Evolutionary conservation across 164 flowering plant species (phyloP).

Genomic region (Amborella trichopoda): DNA sequence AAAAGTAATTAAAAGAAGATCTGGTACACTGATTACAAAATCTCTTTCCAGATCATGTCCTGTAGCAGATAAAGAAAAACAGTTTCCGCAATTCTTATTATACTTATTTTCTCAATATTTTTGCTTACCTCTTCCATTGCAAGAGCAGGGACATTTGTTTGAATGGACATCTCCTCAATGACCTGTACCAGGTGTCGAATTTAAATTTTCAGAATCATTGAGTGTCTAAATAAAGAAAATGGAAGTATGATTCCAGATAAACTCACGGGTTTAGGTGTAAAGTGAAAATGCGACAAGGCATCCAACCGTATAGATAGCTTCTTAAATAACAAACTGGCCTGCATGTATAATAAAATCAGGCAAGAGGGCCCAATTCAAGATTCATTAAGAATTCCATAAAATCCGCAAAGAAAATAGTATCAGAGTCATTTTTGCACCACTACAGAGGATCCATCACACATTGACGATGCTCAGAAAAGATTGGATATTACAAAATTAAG

Average conservation of each 20-base stretch:
- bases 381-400: too few species aligned
- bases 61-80: neutral
- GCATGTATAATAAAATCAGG: constrained; percentile 8
- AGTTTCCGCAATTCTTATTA: neutral
- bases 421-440: too few species aligned
- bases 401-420: too few species aligned
- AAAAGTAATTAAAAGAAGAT: too few species aligned
- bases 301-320: constrained; percentile 75
- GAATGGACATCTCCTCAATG: constrained; percentile 86
- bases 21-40: too few species aligned
- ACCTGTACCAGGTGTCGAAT: constrained; percentile 63
- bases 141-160: constrained; percentile 81
- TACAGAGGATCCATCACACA: too few species aligned
- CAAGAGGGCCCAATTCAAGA: too few species aligned
- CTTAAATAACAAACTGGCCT: constrained; percentile 71
- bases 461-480: too few species aligned
- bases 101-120: neutral
- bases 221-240: neutral
- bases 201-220: too few species aligned
- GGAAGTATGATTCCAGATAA: too few species aligned
- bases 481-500: too few species aligned
- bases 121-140: constrained; percentile 92
- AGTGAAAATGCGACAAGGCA: constrained; percentile 93
- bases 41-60: neutral
- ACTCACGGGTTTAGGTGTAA: constrained; percentile 89